Evolutionary conservation across 352 stramenopile species (phyloP), one percentile per base, ranked within the genome.

Genomic region (Pythium angustatum): DNA sequence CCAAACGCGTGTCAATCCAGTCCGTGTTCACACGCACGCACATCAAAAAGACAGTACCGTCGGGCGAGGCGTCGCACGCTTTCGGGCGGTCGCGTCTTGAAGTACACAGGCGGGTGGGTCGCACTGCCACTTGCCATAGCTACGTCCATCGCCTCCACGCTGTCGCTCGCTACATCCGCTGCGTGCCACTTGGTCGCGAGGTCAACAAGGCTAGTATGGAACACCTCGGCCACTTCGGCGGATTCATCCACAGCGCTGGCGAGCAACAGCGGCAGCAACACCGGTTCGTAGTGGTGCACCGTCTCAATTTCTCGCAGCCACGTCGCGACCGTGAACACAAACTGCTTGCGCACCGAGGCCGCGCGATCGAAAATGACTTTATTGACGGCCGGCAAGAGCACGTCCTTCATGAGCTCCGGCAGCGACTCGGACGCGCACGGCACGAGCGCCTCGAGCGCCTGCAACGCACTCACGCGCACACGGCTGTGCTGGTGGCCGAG

Each of bases 401-500:
- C 62, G 28, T 93, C 83, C 53, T 91, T 87, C 71, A 95, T 91
- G 15, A 95, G 75, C 43, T 93, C 78, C 0, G 71, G 68, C 11
- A 95, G 66, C 28, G 79, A 71, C 22, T 93, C 83, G 3, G 78
- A 81, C 0, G 79, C 81, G 34, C 84, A 95, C 1, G 86, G 83
- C 14, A 93, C 79, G 14, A 87, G 64, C 14, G 72, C 79, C 64
- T 93, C 81, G 11, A 93, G 64, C 9, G 86, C 84, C 67, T 92
- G 85, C n/a, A 96, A 65, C 0, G 85, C 84, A 17, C 71, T 78
- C n/a, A 85, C 74, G 34, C 87, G 85, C 30, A 94, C 82, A 43
- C 83, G 82, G 60, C 85, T 93, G 72, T 96, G 85, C 56, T 96
- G 87, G 51, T 96, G 85, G 2, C 79, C 70, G 5, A 96, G 69